phyloP scores from a whole-genome alignment of 2,329 filamentous ascomycete genomes.

The Penicillium expansum region DNA sequence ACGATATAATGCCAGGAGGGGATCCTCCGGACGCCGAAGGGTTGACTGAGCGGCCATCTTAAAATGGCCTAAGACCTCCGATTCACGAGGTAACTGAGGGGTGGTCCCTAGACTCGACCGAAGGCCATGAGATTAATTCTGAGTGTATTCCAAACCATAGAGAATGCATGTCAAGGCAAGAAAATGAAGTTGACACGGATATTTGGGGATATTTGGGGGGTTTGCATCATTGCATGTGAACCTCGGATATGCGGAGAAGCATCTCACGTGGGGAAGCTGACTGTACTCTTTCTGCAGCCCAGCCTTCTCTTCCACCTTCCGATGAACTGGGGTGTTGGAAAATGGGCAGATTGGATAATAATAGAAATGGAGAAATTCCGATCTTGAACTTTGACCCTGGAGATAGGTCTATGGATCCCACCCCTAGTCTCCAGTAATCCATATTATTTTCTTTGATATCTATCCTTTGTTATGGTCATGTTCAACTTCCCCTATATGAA shows the following conservation, averaged over 20 bases:
- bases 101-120: neutral
- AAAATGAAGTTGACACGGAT: conserved; percentile 1
- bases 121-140: conserved; percentile 1
- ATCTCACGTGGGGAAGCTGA: conserved; percentile 23
- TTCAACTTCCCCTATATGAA: neutral
- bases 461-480: neutral
- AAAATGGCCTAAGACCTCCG: conserved; percentile 8
- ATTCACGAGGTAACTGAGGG: conserved; percentile 1
- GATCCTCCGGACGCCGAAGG: conserved; percentile 65
- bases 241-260: conserved; percentile 24
- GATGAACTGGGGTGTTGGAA: neutral
- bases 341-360: neutral
- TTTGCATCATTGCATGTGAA: conserved; percentile 30
- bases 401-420: neutral
- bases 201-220: neutral
- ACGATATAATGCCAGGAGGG: conserved; percentile 60
- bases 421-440: neutral
- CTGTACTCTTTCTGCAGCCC: neutral
- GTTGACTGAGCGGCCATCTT: conserved; percentile 86
- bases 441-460: neutral
- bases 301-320: neutral
- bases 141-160: neutral
- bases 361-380: neutral
- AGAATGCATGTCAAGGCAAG: conserved; percentile 3
- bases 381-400: neutral